Evolutionary conservation across 2,329 filamentous ascomycete species (phyloP).

Genomic region (Orbilia blumenaviensis): DNA sequence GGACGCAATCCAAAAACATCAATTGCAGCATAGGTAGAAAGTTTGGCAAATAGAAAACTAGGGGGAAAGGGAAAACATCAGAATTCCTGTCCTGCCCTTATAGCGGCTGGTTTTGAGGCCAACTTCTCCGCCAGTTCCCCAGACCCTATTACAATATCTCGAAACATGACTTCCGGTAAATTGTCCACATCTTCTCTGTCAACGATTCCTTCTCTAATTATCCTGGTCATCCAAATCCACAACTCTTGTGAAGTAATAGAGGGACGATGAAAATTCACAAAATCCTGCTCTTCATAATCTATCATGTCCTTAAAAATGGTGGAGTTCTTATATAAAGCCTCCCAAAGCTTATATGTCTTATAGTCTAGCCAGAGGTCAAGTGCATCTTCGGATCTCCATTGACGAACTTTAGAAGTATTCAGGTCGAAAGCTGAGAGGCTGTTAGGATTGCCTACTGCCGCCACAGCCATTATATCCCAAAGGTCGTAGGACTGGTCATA

Average conservation of each 20-base stretch:
- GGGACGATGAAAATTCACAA: neutral
- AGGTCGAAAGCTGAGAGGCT: neutral
- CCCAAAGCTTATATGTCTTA: constrained; percentile 20
- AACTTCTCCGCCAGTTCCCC: too few relatives aligned
- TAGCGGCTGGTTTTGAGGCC: too few relatives aligned
- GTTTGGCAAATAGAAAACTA: too few relatives aligned
- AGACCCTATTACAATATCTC: constrained; percentile 2
- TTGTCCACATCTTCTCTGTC: constrained; percentile 7
- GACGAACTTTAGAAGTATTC: neutral
- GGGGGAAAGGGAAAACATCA: too few relatives aligned
- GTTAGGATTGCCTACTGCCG: neutral
- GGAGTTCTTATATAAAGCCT: constrained; percentile 4
- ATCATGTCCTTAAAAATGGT: constrained; percentile 17
- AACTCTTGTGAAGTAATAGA: neutral
- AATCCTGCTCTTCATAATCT: constrained; percentile 22
- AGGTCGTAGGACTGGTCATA: neutral
- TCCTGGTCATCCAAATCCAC: neutral
- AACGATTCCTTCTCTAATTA: constrained; percentile 3
- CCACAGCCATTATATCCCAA: neutral
- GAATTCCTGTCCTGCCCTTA: too few relatives aligned
- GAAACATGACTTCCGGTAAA: constrained; percentile 18
- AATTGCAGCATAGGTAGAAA: too few relatives aligned
- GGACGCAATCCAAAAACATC: too few relatives aligned
- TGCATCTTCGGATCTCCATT: neutral
- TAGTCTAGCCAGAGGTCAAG: neutral